phyloP scores from a whole-genome alignment of 148 eudicot genomes.

The Drosera capensis region DNA sequence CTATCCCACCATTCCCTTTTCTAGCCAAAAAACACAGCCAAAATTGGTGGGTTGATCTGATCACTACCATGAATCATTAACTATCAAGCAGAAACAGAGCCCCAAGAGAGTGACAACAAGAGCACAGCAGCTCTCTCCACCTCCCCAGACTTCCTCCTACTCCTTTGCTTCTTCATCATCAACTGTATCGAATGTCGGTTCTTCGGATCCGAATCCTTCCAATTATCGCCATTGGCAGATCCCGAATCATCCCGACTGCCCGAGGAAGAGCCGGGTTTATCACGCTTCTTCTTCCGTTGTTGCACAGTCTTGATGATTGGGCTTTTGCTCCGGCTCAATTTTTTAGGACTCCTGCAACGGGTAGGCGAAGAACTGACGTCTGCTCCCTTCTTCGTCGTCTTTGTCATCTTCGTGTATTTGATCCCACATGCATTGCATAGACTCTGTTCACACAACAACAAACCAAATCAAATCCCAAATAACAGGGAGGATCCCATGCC shows the following conservation, averaged over 20 bases:
- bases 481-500: neutral
- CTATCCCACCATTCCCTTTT: too few relatives aligned
- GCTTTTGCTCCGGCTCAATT: too few relatives aligned
- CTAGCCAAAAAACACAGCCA: too few relatives aligned
- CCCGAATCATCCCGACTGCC: too few relatives aligned
- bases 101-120: conserved; percentile 8
- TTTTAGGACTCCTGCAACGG: too few relatives aligned
- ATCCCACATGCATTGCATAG: conserved; percentile 74
- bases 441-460: conserved; percentile 17
- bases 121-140: conserved; percentile 9
- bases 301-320: too few relatives aligned
- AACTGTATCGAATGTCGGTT: conserved; percentile 6
- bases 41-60: too few relatives aligned
- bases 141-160: conserved; percentile 8
- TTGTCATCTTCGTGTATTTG: conserved; percentile 36
- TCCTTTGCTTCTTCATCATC: conserved; percentile 17
- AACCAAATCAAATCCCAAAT: neutral
- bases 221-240: neutral
- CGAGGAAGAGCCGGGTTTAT: too few relatives aligned
- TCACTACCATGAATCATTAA: too few relatives aligned
- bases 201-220: conserved; percentile 3
- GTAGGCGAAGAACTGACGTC: too few relatives aligned
- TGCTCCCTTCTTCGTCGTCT: conserved; percentile 6
- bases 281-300: too few relatives aligned
- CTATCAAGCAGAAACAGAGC: conserved; percentile 9